phyloP scores from a whole-genome alignment of 2,329 filamentous ascomycete species.

The Pseudogymnoascus sp. region DNA sequence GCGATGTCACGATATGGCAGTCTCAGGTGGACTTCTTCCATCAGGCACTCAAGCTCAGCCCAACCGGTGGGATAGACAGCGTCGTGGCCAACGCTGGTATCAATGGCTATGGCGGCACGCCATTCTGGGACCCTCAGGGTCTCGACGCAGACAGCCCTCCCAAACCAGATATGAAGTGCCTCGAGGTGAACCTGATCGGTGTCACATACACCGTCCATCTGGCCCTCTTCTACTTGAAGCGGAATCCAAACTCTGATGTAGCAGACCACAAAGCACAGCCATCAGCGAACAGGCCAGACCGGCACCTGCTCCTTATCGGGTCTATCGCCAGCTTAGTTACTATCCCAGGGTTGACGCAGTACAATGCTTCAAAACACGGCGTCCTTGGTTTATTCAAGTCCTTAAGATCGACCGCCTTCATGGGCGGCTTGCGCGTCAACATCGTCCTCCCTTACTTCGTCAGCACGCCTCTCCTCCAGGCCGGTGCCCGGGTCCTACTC shows the following conservation, averaged over 20 bases:
- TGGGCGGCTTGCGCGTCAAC: constrained; percentile 51
- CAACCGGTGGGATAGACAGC: constrained; percentile 47
- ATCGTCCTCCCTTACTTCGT: constrained; percentile 60
- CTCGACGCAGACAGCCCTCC: constrained; percentile 37
- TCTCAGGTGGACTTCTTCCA: constrained; percentile 57
- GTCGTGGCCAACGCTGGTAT: constrained; percentile 62
- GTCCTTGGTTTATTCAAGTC: constrained; percentile 56
- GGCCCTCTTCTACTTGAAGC: constrained; percentile 49
- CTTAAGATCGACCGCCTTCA: constrained; percentile 41
- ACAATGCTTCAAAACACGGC: constrained; percentile 56
- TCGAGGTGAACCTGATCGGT: constrained; percentile 56
- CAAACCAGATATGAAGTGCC: constrained; percentile 41
- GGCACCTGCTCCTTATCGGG: constrained; percentile 54
- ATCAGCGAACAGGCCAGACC: constrained; percentile 35
- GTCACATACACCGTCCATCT: constrained; percentile 58
- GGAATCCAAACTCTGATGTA: constrained; percentile 36
- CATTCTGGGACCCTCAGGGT: constrained; percentile 36
- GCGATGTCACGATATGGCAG: constrained; percentile 57
- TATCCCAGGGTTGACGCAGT: constrained; percentile 40
- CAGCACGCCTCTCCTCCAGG: constrained; percentile 49
- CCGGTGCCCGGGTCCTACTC: constrained; percentile 40
- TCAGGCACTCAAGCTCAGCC: constrained; percentile 43
- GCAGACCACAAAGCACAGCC: constrained; percentile 28
- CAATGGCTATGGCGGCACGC: constrained; percentile 30
- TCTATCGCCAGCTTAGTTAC: constrained; percentile 49